Conservation (phyloP, 148 eudicot species). For the Rhododendron molle region DNA sequence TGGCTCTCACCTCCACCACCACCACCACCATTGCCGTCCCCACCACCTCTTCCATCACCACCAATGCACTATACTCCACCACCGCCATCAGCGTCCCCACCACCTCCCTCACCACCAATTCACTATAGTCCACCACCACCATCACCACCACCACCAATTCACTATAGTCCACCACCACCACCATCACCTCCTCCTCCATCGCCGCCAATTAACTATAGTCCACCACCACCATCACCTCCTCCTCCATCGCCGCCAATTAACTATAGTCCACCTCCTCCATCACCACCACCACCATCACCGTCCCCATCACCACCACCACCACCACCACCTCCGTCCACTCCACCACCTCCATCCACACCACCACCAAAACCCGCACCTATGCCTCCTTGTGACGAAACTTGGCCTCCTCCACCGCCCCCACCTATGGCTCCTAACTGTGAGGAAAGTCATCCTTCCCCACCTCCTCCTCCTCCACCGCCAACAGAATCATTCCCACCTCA, state of each 20-base stretch:
- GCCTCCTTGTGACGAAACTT: not conserved
- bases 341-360: too few relatives aligned
- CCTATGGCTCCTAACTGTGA: not conserved
- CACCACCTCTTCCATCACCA: conserved; percentile 4
- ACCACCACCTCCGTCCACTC: too few relatives aligned
- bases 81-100: not conserved
- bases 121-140: not conserved
- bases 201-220: not conserved
- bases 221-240: not conserved
- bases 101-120: not conserved
- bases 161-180: not conserved
- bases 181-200: conserved; percentile 7
- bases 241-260: too few relatives aligned
- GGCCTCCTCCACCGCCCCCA: not conserved
- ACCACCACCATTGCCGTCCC: not conserved
- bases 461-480: conserved; percentile 16
- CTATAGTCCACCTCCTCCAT: too few relatives aligned
- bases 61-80: not conserved
- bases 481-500: not conserved
- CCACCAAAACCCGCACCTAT: not conserved
- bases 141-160: conserved; percentile 18
- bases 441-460: not conserved
- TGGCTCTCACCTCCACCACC: not conserved
- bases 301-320: too few relatives aligned
- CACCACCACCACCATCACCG: too few relatives aligned